Conservation (phyloP, 139 green algal species). For the Klebsormidium nitens region DNA sequence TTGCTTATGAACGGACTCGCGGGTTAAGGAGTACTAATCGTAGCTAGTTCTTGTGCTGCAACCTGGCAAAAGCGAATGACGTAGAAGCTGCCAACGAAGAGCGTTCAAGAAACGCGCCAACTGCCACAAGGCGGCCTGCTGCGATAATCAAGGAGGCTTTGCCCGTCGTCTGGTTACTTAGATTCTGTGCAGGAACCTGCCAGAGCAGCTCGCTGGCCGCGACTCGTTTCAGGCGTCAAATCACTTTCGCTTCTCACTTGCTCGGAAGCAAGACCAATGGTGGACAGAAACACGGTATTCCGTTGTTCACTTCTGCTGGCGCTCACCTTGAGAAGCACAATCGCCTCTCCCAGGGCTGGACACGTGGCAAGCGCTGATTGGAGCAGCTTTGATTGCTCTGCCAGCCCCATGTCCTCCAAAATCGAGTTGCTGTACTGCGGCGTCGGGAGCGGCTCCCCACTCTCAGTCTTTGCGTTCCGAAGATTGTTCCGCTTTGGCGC, state of each 20-base stretch:
- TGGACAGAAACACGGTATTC: neutral
- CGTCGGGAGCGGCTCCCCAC: neutral
- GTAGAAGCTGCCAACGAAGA: too few relatives aligned
- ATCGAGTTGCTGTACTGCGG: constrained; percentile 28
- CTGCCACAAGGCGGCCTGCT: too few relatives aligned
- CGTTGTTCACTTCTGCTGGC: neutral
- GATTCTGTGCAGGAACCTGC: neutral
- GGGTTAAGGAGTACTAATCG: neutral
- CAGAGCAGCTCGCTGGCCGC: too few relatives aligned
- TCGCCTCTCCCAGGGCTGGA: constrained; percentile 2
- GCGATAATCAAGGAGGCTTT: too few relatives aligned
- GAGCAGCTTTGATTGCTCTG: neutral
- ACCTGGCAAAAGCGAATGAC: neutral
- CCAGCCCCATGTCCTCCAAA: constrained; percentile 14
- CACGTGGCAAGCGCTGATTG: neutral
- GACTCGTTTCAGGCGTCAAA: neutral
- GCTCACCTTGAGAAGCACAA: constrained; percentile 22
- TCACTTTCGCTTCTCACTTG: neutral
- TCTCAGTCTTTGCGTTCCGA: constrained; percentile 4
- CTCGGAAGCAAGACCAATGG: neutral
- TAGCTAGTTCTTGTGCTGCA: neutral
- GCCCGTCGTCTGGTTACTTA: neutral
- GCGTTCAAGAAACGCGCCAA: too few relatives aligned
- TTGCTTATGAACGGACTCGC: neutral
- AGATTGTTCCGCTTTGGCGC: constrained; percentile 28